These are phyloP conservation scores for Cercospora nicotianae DNA, from an alignment of 2,329 filamentous ascomycete genomes.

Conservation along the genomic window DNA sequence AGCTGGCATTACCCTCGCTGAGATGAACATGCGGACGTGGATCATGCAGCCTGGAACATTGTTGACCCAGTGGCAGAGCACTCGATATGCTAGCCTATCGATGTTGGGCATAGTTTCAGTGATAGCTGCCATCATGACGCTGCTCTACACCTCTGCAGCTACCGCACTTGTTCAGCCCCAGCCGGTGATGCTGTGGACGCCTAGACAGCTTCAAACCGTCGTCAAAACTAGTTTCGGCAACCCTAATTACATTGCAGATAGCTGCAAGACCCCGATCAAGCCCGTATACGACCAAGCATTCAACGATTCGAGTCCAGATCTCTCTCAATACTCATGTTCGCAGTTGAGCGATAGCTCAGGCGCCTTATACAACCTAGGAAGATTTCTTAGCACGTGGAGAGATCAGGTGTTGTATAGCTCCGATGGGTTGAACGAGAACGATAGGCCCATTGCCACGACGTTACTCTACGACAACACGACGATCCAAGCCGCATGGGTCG, in stretches of 20 bases:
- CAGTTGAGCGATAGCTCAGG: too few relatives aligned
- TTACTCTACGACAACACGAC: too few relatives aligned
- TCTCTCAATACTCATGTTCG: too few relatives aligned
- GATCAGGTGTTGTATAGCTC: too few relatives aligned
- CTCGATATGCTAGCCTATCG: neutral
- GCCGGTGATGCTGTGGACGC: neutral
- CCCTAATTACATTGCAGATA: rapidly evolving
- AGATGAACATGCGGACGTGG: neutral
- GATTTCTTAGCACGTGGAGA: too few relatives aligned
- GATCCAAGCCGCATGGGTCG: too few relatives aligned
- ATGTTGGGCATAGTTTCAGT: neutral
- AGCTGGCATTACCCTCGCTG: neutral
- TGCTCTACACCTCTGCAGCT: neutral
- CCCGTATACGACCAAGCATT: too few relatives aligned
- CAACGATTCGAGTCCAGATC: too few relatives aligned
- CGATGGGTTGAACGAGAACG: too few relatives aligned
- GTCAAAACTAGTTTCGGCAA: neutral
- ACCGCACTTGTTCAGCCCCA: neutral
- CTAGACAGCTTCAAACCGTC: neutral
- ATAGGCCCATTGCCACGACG: too few relatives aligned
- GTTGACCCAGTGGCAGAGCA: neutral
- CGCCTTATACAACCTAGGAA: too few relatives aligned
- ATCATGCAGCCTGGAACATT: neutral
- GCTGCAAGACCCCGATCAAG: neutral
- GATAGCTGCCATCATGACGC: neutral